Evolutionary conservation across 179 eudicot genomes (phyloP).

Genomic region (Silene coronaria): DNA sequence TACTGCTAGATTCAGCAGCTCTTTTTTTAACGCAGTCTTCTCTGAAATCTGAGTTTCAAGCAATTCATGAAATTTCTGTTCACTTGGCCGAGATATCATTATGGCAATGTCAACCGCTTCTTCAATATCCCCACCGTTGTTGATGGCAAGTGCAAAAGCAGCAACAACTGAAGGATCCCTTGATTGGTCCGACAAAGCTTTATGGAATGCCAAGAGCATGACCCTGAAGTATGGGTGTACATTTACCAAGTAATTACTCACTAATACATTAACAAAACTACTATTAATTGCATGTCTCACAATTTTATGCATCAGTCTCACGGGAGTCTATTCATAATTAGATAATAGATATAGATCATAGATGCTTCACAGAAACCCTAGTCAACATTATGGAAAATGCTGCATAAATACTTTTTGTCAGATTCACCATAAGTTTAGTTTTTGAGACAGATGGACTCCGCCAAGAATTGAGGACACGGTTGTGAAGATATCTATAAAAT

Average conservation of each 20-base stretch:
- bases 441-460: not conserved
- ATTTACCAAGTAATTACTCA: not conserved
- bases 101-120: constrained; percentile 64
- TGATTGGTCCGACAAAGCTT: constrained; percentile 54
- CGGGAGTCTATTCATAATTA: not conserved
- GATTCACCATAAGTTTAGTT: not conserved
- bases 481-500: not conserved
- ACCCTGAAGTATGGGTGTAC: constrained; percentile 43
- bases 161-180: constrained; percentile 68
- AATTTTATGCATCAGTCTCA: not conserved
- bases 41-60: constrained; percentile 36
- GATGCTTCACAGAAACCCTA: not conserved
- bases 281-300: not conserved
- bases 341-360: no score
- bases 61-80: constrained; percentile 50
- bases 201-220: constrained; percentile 71
- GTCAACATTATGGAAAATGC: not conserved
- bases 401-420: not conserved
- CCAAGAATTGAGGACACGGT: not conserved
- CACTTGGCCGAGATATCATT: constrained; percentile 42
- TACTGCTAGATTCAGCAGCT: constrained; percentile 46
- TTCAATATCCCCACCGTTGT: constrained; percentile 71
- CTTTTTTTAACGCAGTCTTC: constrained; percentile 27
- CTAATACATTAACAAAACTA: not conserved
- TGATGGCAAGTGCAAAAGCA: constrained; percentile 67